Evolutionary conservation across 176 grass and related monocot genomes (phyloP), one percentile per base, ranked within the genome.

Genomic region (Cenchrus purpureus): DNA sequence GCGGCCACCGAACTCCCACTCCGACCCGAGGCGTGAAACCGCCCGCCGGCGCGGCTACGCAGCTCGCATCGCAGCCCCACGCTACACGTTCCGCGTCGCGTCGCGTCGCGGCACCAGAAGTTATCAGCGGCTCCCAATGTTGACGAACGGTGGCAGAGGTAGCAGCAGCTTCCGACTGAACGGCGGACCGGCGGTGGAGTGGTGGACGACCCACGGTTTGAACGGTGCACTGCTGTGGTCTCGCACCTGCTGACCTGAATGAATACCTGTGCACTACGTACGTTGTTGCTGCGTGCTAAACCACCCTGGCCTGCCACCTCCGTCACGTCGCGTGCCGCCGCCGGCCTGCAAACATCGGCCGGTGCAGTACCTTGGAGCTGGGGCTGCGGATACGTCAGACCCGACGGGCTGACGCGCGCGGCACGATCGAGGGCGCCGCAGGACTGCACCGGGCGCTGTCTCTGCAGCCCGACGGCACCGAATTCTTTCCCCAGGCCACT

Each of bases 261-360:
- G 65, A 10, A 12, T 78, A 25, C 71, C 61, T 77, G 74, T 77
- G 56, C 40, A 71, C 3, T 49, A 65, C 73, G 42, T 65, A 31
- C 59, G 13, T 3, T 16, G 20, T 3, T 16, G 20, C 7, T 16
- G 87, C 31, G 31, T 32, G 31, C 76, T 59, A 59, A 32, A 32
- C 31, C 31, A 89, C 43, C 82, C 82, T 40, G 20, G 17, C 43
- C 86, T 79, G 69, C 43, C 82, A 59, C 80, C 28, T 9, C 54
- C 64, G 49, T 74, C 32, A 80, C 28, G 5, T 82, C 83, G 42
- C 73, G 83, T 86, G 73, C 66, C 25, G 73, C 66, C 25, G 37
- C 37, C 37, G 37, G 37, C 37, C 37, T 40, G 37, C 37, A 4
- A 4, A 40, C 37, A 40, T 0, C 37, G 37, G 3, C 37, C 37